phyloP scores from a whole-genome alignment of 148 eudicot species.

The Oxyria digyna region DNA sequence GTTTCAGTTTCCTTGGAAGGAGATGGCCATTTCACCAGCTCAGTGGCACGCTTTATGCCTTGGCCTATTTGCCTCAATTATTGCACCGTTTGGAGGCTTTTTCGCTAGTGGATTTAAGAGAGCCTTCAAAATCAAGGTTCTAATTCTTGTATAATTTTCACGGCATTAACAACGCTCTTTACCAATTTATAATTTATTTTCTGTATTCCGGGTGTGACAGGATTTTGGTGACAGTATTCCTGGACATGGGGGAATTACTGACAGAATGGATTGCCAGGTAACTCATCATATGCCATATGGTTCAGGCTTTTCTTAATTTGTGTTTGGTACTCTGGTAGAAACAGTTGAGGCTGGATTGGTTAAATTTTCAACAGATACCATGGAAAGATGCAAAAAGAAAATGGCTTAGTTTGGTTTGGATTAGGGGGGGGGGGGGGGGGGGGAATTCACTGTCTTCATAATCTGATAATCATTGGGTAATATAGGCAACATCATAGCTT shows the following conservation, averaged over 20 bases:
- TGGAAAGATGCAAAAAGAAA: too few relatives aligned
- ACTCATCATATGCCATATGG: neutral
- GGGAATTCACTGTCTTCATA: too few relatives aligned
- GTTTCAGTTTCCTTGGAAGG: conserved; percentile 56
- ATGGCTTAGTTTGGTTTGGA: neutral
- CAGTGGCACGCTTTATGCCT: conserved; percentile 75
- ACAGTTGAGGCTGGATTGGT: too few relatives aligned
- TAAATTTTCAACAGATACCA: too few relatives aligned
- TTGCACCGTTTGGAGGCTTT: conserved; percentile 91
- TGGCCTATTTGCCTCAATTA: conserved; percentile 75
- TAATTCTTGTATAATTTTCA: neutral
- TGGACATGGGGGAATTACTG: conserved; percentile 85
- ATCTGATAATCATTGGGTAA: neutral
- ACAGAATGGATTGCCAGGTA: conserved; percentile 94
- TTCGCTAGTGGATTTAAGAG: conserved; percentile 87
- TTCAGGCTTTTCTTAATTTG: neutral
- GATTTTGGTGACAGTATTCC: conserved; percentile 93
- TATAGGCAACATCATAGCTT: neutral
- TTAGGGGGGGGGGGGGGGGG: neutral
- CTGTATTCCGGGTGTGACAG: conserved; percentile 19
- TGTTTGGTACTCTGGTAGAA: too few relatives aligned
- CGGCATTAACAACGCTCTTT: neutral
- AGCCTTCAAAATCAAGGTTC: conserved; percentile 75
- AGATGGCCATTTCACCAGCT: conserved; percentile 50
- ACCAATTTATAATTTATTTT: neutral